phyloP scores from a whole-genome alignment of 345 rosid genomes.

The Turnera subulata region DNA sequence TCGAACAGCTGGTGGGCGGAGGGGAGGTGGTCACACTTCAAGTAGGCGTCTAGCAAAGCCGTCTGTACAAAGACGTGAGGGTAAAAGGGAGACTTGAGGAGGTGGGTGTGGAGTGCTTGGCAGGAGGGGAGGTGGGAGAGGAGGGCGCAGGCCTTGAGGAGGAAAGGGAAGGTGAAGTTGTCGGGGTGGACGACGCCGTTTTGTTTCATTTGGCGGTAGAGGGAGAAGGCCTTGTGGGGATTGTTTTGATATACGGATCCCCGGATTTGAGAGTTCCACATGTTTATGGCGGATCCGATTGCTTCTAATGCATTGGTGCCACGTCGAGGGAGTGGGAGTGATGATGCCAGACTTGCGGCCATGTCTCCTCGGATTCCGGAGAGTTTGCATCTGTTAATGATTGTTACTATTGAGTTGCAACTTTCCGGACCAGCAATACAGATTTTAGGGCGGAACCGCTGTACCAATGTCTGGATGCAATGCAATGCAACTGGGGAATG shows the following conservation, averaged over 20 bases:
- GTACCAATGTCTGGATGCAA: too few relatives aligned
- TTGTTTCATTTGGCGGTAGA: neutral
- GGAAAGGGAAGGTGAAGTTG: neutral
- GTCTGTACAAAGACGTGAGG: slow-evolving; percentile 39
- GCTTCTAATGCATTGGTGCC: too few relatives aligned
- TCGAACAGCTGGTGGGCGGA: slow-evolving; percentile 51
- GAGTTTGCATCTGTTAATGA: too few relatives aligned
- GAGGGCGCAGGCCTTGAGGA: slow-evolving; percentile 38
- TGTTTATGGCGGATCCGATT: neutral
- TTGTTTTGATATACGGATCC: neutral
- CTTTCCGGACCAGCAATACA: too few relatives aligned
- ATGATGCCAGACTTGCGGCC: too few relatives aligned
- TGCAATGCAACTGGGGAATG: too few relatives aligned
- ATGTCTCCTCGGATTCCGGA: too few relatives aligned
- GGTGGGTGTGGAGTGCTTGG: slow-evolving; percentile 37
- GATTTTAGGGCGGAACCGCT: too few relatives aligned
- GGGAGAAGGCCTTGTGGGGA: neutral
- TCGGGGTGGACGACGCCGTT: neutral
- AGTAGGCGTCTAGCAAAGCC: slow-evolving; percentile 41
- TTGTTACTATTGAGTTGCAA: too few relatives aligned
- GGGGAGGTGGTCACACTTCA: slow-evolving; percentile 41
- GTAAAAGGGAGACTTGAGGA: slow-evolving; percentile 28
- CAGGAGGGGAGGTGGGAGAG: slow-evolving; percentile 33
- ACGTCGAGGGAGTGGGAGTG: too few relatives aligned
- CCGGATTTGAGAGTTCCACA: neutral